A percentile compares a stretch with the other conserved stretches of the same genome.
Evolutionary conservation across 352 stramenopile genomes (phyloP).

Genomic region (Phytophthora boehmeriae): DNA sequence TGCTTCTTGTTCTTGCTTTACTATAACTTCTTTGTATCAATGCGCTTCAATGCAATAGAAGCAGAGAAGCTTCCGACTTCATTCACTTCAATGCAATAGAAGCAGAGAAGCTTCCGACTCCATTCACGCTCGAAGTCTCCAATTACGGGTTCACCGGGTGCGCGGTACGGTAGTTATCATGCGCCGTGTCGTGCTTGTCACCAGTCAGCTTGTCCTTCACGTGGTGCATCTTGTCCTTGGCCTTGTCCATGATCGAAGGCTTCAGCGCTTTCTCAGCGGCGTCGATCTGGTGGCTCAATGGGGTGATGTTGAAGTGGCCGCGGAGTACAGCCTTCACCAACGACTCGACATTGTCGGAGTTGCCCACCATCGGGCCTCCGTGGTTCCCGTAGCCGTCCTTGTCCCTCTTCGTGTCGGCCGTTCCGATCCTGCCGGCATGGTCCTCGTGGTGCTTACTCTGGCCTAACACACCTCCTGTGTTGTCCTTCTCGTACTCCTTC

Average conservation of each 20-base stretch:
- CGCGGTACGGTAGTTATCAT: neutral
- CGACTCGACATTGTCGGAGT: neutral
- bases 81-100: too few relatives aligned
- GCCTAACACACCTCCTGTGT: neutral
- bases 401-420: neutral
- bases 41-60: too few relatives aligned
- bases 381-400: neutral
- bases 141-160: constrained; percentile 1
- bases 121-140: neutral
- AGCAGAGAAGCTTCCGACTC: too few relatives aligned
- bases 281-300: neutral
- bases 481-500: neutral
- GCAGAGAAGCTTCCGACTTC: too few relatives aligned
- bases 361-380: neutral
- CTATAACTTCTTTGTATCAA: too few relatives aligned
- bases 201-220: constrained; percentile 3
- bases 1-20: too few relatives aligned
- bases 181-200: neutral
- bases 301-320: constrained; percentile 1
- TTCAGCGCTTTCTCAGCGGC: neutral
- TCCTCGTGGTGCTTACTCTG: neutral
- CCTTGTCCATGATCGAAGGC: neutral
- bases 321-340: neutral
- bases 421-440: neutral
- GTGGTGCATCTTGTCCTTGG: neutral